Evolutionary conservation across 1,284 basidiomycete genomes (phyloP), one percentile per base, ranked within the genome.

Genomic region (Pyrrhoderma lamaoense): DNA sequence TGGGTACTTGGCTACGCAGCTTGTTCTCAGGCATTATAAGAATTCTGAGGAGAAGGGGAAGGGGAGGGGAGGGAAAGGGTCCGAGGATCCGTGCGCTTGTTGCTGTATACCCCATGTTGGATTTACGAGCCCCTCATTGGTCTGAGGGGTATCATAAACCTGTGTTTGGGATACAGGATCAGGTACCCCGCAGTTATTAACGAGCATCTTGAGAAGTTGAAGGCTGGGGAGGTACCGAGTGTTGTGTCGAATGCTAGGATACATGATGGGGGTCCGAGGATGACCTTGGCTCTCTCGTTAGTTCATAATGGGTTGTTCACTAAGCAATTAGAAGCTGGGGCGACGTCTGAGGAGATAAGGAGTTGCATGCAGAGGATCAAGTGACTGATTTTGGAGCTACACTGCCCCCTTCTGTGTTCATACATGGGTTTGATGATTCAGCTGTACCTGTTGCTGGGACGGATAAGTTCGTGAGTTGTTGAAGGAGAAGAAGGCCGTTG

Each of bases 291-390:
- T 8, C 9, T 53, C 8, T 47, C 52, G 8, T 16, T 53, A 3
- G n/a, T 42, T 8, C 52, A 53, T 46, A 39, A 36, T 34, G 52
- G 52, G 18, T 8, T 46, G 21, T 21, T 37, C 13, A 9, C 19
- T 8, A 47, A 53, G 16, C 34, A 49, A n/a, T 27, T 49, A 18
- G 52, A 47, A 3, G 34, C 42, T 3, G 52, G 49, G 9, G 27
- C 11, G 3, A 42, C 48, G 18, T 21, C 46, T 7, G 14, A 27
- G 2, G 42, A 42, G 1, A 42, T 42, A 16, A 49, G 23, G 44
- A 43, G 42, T 21, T 53, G 19, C 47, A 45, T 38, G 27, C 52
- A 25, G 52, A 53, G 36, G 52, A 53, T n/a, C 42, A 40, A 31
- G 22, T 53, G 3, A 25, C 21, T 8, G 52, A 53, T 19, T n/a